Conservation (phyloP, 2,329 filamentous ascomycete genomes). For the Ophiostoma sp. region DNA sequence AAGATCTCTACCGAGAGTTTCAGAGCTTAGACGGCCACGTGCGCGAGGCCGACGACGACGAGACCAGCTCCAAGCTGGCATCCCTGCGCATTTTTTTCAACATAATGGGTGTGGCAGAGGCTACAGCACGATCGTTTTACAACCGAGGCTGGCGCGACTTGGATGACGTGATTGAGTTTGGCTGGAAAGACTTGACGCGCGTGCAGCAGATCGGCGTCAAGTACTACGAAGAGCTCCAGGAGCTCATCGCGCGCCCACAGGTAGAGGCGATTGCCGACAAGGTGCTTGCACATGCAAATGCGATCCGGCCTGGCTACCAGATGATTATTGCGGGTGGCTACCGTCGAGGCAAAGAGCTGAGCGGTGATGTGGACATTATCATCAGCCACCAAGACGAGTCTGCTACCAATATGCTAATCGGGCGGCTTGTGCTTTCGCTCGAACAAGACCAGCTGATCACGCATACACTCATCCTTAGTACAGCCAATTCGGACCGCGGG, state of each 20-base stretch:
- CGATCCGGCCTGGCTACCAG: slow-evolving; percentile 50
- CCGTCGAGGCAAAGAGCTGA: slow-evolving; percentile 65
- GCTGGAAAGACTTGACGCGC: slow-evolving; percentile 67
- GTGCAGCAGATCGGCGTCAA: slow-evolving; percentile 93
- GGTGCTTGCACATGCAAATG: slow-evolving; percentile 62
- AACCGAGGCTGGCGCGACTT: slow-evolving; percentile 73
- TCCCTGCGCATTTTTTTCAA: slow-evolving; percentile 67
- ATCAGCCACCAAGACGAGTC: slow-evolving; percentile 69
- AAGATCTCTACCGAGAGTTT: slow-evolving; percentile 72
- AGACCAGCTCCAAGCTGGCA: slow-evolving; percentile 57
- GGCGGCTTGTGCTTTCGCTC: slow-evolving; percentile 63
- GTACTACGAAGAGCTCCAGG: slow-evolving; percentile 79
- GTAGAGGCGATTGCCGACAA: slow-evolving; percentile 61
- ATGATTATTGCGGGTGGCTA: slow-evolving; percentile 72
- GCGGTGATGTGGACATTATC: slow-evolving; percentile 81
- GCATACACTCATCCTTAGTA: slow-evolving; percentile 68
- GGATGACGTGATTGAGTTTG: slow-evolving; percentile 78
- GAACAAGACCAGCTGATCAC: slow-evolving; percentile 69
- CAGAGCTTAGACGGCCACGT: slow-evolving; percentile 51
- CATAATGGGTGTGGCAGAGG: slow-evolving; percentile 88
- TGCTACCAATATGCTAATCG: slow-evolving; percentile 64
- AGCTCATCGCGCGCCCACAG: slow-evolving; percentile 65
- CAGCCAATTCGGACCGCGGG: slow-evolving; percentile 64
- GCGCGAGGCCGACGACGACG: slow-evolving; percentile 57
- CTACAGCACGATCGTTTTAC: slow-evolving; percentile 77